Base-by-base conservation (phyloP, 2,329 filamentous ascomycete genomes). In the Mycosphaerella sp. region DNA sequence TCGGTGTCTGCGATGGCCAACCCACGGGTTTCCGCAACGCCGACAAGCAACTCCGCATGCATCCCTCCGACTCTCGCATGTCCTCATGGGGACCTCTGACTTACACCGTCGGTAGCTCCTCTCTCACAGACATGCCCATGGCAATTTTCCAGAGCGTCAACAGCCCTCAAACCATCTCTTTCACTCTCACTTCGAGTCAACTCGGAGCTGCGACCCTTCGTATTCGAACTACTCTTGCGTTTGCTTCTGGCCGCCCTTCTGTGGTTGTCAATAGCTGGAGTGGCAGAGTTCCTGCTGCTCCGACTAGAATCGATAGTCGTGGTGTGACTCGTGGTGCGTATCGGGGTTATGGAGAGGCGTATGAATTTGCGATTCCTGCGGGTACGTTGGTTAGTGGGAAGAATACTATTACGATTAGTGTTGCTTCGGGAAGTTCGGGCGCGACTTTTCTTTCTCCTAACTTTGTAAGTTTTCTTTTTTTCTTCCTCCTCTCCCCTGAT, bases 1-100 rank as follows among this genome's bases (percentile, higher is more conserved):
- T 86, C 46, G 84, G 84, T 26, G 76, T 81, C 21, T 84, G 80
- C 72, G 84, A 87, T 61, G 83, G 83, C 45, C 76, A 80, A 68
- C 65, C 67, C 3, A 67, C 59, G 6, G 82, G 81, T 12, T 84
- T 87, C 74, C 77, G 78, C 59, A 86, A 87, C 64, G 83, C 83
- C 11, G 82, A 78, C 51, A 84, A 84, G 63, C 80, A 84, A 65
- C 75, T 82, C 11, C 77, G 81, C 48, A 86, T 86, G 83, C 84
- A 87, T 65, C 84, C 83, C 2, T 81, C 80, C 3, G 84, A 62
- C 32, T 45, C 41, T 11, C 52, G 57, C 2, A 59, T 59, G 56
- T 40, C 29, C 2, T 17, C 44, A 2, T 59, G 56, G 56, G 43
- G 46, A 10, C 53, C 53, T 4, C 44, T 47, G 10, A 54, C 53